Base-by-base conservation (phyloP, 441 rosid genomes). In the Populus tomentosa region DNA sequence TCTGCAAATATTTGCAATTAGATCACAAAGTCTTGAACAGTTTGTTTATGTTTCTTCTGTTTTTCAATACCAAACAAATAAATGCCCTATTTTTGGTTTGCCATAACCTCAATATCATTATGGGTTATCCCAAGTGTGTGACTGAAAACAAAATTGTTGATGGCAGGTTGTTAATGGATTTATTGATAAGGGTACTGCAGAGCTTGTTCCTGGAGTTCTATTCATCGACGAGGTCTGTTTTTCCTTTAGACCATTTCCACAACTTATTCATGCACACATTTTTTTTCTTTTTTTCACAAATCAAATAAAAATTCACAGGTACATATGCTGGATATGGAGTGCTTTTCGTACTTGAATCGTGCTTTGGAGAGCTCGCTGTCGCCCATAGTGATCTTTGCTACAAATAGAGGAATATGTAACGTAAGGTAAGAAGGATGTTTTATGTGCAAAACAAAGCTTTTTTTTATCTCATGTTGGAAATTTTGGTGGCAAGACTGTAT, bases 291-390 rank as follows among this genome's bases (percentile, higher is more conserved):
- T 72, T 77, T 79, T 71, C 67, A 30, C 32, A 30, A 30, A 30
- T 42, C 59, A 71, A 81, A 50, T 77, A 33, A 24, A 24, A 68
- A 77, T 81, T 64, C 64, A 71, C 87, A 95, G 99, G 99, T 95
- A 33, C 98, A 95, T 79, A 95, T 94, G 99, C 89, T 95, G 88
- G 99, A 95, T 82, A 91, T 95, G 99, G 98, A 95, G 88, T 95
- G 98, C 82, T 94, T 94, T 80, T 94, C 98, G 0, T 95, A 95
- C 87, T 78, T 95, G 79, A 95, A 95, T 87, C 99, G 98, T 79
- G 99, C 99, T 67, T 83, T 95, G 72, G 99, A 94, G 85, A 95
- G 99, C 82, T 91, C 99, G 3, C 80, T 95, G 75, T 89, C 99
- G 67, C 98, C 99, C 35, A 92, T 95, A 36, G 99, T 95, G 61